phyloP scores from a whole-genome alignment of 1,284 basidiomycete genomes.

The Apiotrichum gracile region DNA sequence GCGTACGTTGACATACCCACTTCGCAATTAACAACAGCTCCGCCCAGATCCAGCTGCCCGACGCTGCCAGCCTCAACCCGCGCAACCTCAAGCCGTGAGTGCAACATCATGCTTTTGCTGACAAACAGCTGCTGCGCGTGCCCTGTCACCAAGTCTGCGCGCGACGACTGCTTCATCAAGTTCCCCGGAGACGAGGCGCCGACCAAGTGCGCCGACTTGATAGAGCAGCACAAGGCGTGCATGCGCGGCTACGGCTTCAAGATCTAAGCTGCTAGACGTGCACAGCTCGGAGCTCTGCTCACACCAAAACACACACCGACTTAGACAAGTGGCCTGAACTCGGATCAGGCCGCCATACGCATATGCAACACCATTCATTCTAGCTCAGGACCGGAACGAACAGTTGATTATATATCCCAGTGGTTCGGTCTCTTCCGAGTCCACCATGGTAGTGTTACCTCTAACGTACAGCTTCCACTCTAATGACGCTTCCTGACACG shows the following conservation, averaged over 20 bases:
- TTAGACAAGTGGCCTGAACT: not conserved
- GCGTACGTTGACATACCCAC: not conserved
- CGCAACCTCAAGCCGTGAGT: slow-evolving; percentile 84
- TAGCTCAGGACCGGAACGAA: not conserved
- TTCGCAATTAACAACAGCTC: not conserved
- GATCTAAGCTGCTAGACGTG: slow-evolving; percentile 51
- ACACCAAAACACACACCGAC: not conserved
- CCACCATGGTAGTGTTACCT: too few relatives aligned
- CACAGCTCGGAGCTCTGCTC: not conserved
- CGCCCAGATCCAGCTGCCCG: slow-evolving; percentile 7
- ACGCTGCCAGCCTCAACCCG: slow-evolving; percentile 66
- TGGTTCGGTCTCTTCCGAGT: not conserved
- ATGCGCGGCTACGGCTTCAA: slow-evolving; percentile 86
- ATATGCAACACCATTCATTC: slow-evolving; percentile 12
- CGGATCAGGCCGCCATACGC: not conserved
- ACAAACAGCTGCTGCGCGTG: slow-evolving; percentile 78
- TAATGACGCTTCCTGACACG: slow-evolving; percentile 20
- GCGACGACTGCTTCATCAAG: slow-evolving; percentile 90
- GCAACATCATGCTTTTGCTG: not conserved
- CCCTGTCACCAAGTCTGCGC: slow-evolving; percentile 80
- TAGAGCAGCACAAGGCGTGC: slow-evolving; percentile 76
- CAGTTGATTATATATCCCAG: not conserved
- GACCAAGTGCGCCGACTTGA: slow-evolving; percentile 71
- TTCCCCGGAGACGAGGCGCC: slow-evolving; percentile 63
- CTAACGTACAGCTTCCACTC: not conserved